Conservation (phyloP, 768 basidiomycete genomes). For the Tephrocybe sp. region DNA sequence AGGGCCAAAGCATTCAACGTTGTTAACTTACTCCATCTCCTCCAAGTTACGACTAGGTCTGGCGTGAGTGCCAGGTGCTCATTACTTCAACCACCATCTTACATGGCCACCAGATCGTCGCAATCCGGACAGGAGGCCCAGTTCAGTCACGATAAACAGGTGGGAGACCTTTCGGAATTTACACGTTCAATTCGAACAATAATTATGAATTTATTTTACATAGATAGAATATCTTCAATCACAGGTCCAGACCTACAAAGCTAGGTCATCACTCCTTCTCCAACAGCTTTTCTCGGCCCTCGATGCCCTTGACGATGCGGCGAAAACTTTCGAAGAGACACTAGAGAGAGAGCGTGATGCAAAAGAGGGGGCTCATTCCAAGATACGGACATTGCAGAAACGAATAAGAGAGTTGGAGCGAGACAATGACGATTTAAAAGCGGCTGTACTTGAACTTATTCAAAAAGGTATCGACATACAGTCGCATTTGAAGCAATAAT, state of each 20-base stretch:
- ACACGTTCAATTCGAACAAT: no score
- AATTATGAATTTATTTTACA: no score
- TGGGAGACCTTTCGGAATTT: no score
- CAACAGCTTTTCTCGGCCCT: conserved; percentile 14
- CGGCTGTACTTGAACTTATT: conserved; percentile 44
- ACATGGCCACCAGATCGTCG: no score
- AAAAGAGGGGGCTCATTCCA: conserved; percentile 1
- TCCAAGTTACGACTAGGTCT: no score
- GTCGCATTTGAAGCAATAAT: background rate
- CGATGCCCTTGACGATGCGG: conserved; percentile 16
- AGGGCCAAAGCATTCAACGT: background rate
- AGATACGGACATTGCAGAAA: conserved; percentile 6
- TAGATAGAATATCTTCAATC: conserved; percentile 22
- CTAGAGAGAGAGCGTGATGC: conserved; percentile 9
- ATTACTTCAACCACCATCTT: no score
- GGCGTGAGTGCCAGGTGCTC: no score
- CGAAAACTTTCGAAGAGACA: conserved; percentile 6
- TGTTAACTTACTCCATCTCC: no score
- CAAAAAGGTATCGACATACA: conserved; percentile 45
- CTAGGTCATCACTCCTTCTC: conserved; percentile 19
- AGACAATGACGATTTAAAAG: conserved; percentile 46
- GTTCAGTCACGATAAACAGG: no score
- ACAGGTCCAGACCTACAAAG: conserved; percentile 18
- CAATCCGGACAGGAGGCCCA: no score
- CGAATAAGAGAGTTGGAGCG: conserved; percentile 21